A percentile compares a stretch with the other conserved stretches of the same genome.
Evolutionary conservation across 495 filamentous ascomycete species (phyloP).

Genomic region (Penicillium robsamsonii): DNA sequence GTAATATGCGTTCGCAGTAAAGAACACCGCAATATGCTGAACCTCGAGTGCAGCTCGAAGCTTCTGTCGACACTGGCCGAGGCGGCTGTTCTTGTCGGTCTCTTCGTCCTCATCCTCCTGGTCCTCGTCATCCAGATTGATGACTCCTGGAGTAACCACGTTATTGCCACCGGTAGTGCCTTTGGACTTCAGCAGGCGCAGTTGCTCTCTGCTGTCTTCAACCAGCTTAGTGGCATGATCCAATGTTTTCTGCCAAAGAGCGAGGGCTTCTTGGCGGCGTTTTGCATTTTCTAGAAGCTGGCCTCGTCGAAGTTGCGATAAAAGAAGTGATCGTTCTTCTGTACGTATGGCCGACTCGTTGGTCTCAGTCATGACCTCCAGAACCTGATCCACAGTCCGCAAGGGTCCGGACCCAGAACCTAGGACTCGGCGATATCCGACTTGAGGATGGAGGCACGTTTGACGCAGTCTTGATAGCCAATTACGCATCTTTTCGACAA

Average conservation of each 20-base stretch:
- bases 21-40: constrained; percentile 80
- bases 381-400: constrained; percentile 77
- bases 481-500: constrained; percentile 63
- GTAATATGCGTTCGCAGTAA: constrained; percentile 76
- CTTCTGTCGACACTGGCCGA: constrained; percentile 61
- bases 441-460: constrained; percentile 81
- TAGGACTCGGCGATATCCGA: constrained; percentile 66
- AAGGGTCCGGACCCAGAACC: constrained; percentile 63
- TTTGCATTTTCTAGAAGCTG: constrained; percentile 71
- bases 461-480: constrained; percentile 75
- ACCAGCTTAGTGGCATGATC: constrained; percentile 56
- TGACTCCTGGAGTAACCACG: constrained; percentile 16
- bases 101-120: constrained; percentile 37
- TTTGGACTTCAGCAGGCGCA: constrained; percentile 39
- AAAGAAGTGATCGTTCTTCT: constrained; percentile 64
- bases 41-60: constrained; percentile 73
- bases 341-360: constrained; percentile 60
- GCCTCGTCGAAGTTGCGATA: constrained; percentile 61
- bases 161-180: constrained; percentile 5
- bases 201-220: constrained; percentile 59
- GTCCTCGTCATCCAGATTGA: constrained; percentile 39
- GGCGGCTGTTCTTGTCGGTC: constrained; percentile 42
- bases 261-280: constrained; percentile 56
- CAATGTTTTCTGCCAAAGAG: constrained; percentile 63
- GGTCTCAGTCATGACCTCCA: constrained; percentile 86